Evolutionary conservation across 169 alveolate species (phyloP).

Genomic region (Blepharisma undulans): DNA sequence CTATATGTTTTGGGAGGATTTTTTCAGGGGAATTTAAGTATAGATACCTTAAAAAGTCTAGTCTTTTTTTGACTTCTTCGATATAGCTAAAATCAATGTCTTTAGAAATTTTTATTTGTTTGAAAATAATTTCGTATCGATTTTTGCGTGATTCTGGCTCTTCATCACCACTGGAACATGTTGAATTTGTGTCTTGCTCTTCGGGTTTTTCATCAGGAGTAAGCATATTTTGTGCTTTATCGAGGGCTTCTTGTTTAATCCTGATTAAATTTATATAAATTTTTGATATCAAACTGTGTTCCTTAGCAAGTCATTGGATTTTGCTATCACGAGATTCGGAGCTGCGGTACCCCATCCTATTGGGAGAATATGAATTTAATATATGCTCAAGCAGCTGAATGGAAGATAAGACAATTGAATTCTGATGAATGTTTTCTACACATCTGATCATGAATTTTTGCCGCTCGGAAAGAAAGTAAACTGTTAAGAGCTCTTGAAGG

Average conservation of each 20-base stretch:
- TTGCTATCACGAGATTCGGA: background rate
- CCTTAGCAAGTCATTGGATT: background rate
- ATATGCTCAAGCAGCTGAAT: background rate
- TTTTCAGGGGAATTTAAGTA: conserved; percentile 25
- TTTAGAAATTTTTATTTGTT: background rate
- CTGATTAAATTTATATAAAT: background rate
- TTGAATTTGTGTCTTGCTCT: background rate
- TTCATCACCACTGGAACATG: conserved; percentile 19
- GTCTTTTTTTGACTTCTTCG: conserved; percentile 12
- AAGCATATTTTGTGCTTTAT: background rate
- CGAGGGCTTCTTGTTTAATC: background rate
- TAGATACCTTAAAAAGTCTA: background rate
- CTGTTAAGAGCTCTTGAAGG: background rate
- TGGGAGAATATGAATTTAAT: background rate
- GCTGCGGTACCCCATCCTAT: background rate
- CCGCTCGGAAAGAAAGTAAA: background rate
- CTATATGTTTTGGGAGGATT: background rate
- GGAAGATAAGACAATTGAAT: background rate
- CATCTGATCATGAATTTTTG: background rate
- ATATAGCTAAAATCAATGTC: background rate
- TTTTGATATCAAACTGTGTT: background rate
- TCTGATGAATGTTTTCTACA: background rate
- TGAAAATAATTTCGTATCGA: background rate
- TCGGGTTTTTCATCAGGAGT: background rate
- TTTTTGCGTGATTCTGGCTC: background rate